phyloP scores from a whole-genome alignment of 2,329 filamentous ascomycete genomes.

The Fusarium sp. region DNA sequence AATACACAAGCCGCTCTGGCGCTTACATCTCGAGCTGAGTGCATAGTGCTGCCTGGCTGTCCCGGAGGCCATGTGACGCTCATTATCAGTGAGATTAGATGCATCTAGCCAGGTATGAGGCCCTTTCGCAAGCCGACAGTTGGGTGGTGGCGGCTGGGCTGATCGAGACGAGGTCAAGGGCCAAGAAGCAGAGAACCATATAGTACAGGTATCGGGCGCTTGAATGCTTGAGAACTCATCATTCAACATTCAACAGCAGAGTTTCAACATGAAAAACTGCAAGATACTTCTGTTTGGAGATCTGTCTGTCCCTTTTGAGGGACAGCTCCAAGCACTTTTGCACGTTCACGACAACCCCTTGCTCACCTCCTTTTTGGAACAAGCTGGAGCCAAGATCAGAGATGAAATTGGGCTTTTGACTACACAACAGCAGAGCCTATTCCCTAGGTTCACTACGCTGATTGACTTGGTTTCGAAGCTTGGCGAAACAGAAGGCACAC shows the following conservation, averaged over 20 bases:
- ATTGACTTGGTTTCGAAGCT: slow-evolving; percentile 41
- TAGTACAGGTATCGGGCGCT: slow-evolving; percentile 4
- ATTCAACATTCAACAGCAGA: slow-evolving; percentile 8
- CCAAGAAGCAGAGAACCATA: slow-evolving; percentile 7
- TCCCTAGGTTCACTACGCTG: slow-evolving; percentile 45
- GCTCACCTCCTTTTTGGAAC: slow-evolving; percentile 41
- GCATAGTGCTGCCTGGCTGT: background rate
- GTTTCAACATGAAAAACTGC: slow-evolving; percentile 15
- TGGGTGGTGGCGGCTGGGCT: background rate
- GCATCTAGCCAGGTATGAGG: background rate
- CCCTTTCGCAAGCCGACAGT: background rate
- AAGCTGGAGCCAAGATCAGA: slow-evolving; percentile 34
- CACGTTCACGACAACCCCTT: slow-evolving; percentile 39
- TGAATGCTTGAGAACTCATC: background rate
- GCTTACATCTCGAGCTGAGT: background rate
- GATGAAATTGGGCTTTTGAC: slow-evolving; percentile 37
- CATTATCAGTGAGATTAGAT: background rate
- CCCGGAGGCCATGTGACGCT: background rate
- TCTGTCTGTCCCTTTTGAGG: slow-evolving; percentile 38
- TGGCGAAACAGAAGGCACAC: slow-evolving; percentile 31
- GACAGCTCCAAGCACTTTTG: slow-evolving; percentile 35
- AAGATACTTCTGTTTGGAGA: slow-evolving; percentile 42
- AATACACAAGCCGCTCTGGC: slow-evolving; percentile 10
- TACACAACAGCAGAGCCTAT: slow-evolving; percentile 29
- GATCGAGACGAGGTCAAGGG: background rate